Evolutionary conservation across 331 rosid species (phyloP).

Genomic region (Erythrophleum ivorense): DNA sequence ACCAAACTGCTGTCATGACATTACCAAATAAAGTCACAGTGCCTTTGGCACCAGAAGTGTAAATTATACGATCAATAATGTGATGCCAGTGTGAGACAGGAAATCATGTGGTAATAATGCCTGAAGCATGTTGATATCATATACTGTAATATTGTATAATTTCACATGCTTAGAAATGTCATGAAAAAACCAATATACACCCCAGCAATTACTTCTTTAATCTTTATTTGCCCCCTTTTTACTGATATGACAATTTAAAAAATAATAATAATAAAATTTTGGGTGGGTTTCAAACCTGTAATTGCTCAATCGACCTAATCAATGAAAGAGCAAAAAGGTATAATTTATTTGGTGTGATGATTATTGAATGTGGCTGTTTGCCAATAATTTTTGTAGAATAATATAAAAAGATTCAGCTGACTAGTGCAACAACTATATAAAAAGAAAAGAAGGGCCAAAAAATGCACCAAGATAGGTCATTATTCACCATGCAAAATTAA

Average conservation of each 20-base stretch:
- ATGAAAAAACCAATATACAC: background rate
- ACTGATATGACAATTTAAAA: background rate
- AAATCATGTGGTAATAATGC: conserved; percentile 30
- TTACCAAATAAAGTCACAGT: conserved; percentile 30
- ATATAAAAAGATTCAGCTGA: conserved; percentile 15
- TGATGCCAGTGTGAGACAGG: conserved; percentile 14
- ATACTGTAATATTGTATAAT: conserved; percentile 12
- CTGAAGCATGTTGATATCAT: conserved; percentile 27
- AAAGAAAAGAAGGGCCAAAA: conserved; percentile 1
- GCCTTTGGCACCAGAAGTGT: background rate
- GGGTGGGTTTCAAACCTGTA: conserved; percentile 8
- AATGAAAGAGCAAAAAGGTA: background rate
- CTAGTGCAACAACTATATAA: conserved; percentile 1
- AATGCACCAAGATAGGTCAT: background rate
- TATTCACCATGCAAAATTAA: conserved; percentile 27
- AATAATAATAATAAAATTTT: background rate
- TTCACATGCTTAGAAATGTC: conserved; percentile 14
- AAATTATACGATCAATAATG: conserved; percentile 14
- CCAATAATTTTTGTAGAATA: conserved; percentile 20
- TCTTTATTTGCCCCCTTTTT: conserved; percentile 6
- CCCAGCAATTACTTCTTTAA: conserved; percentile 2
- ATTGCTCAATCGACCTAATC: conserved; percentile 27
- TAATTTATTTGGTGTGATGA: background rate
- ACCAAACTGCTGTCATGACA: conserved; percentile 40
- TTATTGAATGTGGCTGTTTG: background rate